These are phyloP conservation scores for Solanum hybrid DNA, from an alignment of 305 asterid genomes.

Conservation along the genomic window DNA sequence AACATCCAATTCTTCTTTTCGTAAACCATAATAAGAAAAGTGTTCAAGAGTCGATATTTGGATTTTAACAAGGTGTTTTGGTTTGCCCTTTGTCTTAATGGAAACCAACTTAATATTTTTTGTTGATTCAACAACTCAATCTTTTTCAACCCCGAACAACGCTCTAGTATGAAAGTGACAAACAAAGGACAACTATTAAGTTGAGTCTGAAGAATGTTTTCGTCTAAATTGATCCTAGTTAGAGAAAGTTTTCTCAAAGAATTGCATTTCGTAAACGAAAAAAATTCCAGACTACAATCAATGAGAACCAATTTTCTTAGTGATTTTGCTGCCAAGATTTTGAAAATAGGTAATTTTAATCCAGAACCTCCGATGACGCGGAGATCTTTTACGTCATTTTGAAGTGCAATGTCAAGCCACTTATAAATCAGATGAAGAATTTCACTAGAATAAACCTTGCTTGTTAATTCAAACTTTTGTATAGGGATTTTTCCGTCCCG, in stretches of 20 bases:
- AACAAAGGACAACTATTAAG: neutral
- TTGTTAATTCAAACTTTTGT: too few species aligned
- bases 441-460: neutral
- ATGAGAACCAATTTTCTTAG: neutral
- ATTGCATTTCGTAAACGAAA: neutral
- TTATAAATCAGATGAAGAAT: neutral
- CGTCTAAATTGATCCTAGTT: neutral
- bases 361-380: too few species aligned
- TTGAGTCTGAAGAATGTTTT: neutral
- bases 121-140: neutral
- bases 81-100: neutral
- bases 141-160: neutral
- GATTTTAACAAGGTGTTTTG: neutral
- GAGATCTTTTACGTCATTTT: neutral
- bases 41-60: neutral
- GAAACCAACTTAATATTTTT: neutral
- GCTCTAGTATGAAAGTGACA: neutral
- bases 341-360: neutral
- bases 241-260: neutral
- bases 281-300: neutral
- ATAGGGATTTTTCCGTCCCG: neutral
- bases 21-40: neutral
- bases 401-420: neutral
- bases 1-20: neutral
- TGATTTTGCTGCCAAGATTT: neutral